phyloP scores from a whole-genome alignment of 2,329 filamentous ascomycete species.

The Capronia americana region DNA sequence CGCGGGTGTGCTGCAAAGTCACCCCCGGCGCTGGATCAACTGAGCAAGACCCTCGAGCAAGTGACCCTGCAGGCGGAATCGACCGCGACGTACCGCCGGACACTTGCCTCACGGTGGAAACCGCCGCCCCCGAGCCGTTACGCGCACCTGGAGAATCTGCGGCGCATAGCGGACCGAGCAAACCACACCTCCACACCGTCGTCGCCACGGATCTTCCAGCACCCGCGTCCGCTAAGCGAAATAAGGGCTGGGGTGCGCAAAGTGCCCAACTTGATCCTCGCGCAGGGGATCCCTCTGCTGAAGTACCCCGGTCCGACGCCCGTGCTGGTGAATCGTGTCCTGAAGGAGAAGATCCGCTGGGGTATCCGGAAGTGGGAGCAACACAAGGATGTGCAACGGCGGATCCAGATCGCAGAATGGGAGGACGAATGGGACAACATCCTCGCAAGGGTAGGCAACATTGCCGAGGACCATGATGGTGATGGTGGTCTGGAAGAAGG shows the following conservation, averaged over 20 bases:
- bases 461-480: slow-evolving; percentile 2
- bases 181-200: slow-evolving; percentile 23
- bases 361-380: slow-evolving; percentile 46
- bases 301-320: slow-evolving; percentile 55
- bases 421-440: slow-evolving; percentile 53
- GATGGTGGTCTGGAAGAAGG: background rate
- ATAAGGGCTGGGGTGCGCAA: slow-evolving; percentile 45
- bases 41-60: slow-evolving; percentile 27
- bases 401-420: slow-evolving; percentile 46
- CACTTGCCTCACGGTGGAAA: slow-evolving; percentile 23
- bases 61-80: slow-evolving; percentile 21
- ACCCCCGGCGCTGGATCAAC: slow-evolving; percentile 15
- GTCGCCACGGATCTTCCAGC: slow-evolving; percentile 32
- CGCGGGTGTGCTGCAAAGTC: slow-evolving; percentile 24
- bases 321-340: slow-evolving; percentile 46
- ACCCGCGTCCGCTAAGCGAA: slow-evolving; percentile 30
- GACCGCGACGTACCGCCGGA: slow-evolving; percentile 8
- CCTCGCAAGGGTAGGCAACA: slow-evolving; percentile 30
- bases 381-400: slow-evolving; percentile 43
- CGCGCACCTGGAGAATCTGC: slow-evolving; percentile 27
- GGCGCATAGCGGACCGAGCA: slow-evolving; percentile 13
- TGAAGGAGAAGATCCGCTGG: slow-evolving; percentile 46
- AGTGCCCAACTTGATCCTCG: slow-evolving; percentile 51
- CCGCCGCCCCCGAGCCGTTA: slow-evolving; percentile 16
- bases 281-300: slow-evolving; percentile 50